A percentile compares a stretch with the other conserved stretches of the same genome.
phyloP scores from a whole-genome alignment of 495 filamentous ascomycete genomes.

The Pyrenula massariospora region DNA sequence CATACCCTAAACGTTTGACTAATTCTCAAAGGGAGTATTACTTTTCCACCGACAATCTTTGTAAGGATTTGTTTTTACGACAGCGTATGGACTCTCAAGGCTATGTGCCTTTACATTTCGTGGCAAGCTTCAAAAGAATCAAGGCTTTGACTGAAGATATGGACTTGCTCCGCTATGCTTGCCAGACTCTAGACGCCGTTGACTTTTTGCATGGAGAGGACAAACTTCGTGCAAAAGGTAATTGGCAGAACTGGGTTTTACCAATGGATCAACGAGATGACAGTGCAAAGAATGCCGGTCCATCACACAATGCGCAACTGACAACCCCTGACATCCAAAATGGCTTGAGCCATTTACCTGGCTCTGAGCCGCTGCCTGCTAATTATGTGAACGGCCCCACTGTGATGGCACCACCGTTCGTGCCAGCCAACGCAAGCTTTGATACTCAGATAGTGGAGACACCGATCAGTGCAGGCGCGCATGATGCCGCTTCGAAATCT shows the following conservation, averaged over 20 bases:
- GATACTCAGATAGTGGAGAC: background rate
- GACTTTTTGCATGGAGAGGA: conserved; percentile 61
- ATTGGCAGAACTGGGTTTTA: conserved; percentile 75
- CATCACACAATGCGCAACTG: conserved; percentile 8
- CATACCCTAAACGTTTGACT: conserved; percentile 3
- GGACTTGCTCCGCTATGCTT: conserved; percentile 62
- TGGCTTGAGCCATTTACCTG: conserved; percentile 10
- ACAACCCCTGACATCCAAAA: conserved; percentile 18
- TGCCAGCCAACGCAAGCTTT: background rate
- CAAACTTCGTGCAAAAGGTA: conserved; percentile 62
- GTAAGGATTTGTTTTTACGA: conserved; percentile 84
- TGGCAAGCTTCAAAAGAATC: conserved; percentile 78
- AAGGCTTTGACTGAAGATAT: conserved; percentile 60
- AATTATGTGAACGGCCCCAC: conserved; percentile 5
- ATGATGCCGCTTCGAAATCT: conserved; percentile 1
- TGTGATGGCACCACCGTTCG: conserved; percentile 5
- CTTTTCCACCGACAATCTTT: conserved; percentile 91
- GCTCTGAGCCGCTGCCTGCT: background rate
- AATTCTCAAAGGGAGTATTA: conserved; percentile 61
- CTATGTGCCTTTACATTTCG: conserved; percentile 66
- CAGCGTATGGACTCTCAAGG: conserved; percentile 90
- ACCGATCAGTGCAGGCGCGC: background rate
- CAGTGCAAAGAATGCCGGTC: conserved; percentile 48
- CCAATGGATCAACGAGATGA: conserved; percentile 46
- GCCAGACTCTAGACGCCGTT: conserved; percentile 54